These are phyloP conservation scores for sorghum (Sorghum bicolor) DNA, from an alignment of 176 grass and related monocot species.

Conservation along the genomic window DNA sequence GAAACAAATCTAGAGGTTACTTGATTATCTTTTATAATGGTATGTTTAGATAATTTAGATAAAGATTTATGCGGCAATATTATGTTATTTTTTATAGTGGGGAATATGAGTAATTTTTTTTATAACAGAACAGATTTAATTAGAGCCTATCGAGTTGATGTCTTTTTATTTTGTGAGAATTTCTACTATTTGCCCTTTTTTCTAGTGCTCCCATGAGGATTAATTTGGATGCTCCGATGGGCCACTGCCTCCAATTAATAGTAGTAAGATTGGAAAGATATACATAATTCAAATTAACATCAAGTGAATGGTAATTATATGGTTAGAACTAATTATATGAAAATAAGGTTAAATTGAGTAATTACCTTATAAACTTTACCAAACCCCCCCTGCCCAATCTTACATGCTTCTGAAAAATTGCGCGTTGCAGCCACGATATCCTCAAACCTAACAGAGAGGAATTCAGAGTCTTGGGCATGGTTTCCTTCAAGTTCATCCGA, in stretches of 20 bases:
- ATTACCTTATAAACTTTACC: slow-evolving; percentile 47
- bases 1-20: too few relatives aligned
- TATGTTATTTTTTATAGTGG: not conserved
- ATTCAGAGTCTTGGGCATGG: not conserved
- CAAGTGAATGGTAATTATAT: not conserved
- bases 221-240: not conserved
- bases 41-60: not conserved
- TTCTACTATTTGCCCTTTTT: not conserved
- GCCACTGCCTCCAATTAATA: too few relatives aligned
- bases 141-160: not conserved
- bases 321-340: not conserved
- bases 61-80: too few relatives aligned
- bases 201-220: not conserved
- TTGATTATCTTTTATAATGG: not conserved
- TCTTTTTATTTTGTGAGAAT: not conserved
- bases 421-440: not conserved
- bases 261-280: not conserved
- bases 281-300: not conserved
- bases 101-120: not conserved
- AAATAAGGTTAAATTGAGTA: not conserved
- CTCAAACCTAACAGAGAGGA: slow-evolving; percentile 19
- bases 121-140: not conserved
- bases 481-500: not conserved
- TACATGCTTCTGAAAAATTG: slow-evolving; percentile 22
- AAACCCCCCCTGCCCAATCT: slow-evolving; percentile 40